Conservation (phyloP, 306 rosid species). For the Rubus parviflorus region DNA sequence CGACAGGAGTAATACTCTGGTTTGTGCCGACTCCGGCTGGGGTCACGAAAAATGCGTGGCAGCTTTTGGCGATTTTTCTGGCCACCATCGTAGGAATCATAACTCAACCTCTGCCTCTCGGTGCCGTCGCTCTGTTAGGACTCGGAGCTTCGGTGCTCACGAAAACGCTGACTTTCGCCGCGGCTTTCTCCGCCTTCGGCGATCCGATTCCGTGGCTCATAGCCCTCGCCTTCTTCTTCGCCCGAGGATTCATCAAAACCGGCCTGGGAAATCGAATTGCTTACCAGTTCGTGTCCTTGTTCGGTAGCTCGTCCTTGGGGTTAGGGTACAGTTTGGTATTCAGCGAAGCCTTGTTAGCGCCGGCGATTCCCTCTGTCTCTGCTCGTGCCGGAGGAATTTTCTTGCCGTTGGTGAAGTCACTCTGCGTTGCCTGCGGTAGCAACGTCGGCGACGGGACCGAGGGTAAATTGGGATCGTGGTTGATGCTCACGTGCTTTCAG, state of each 20-base stretch:
- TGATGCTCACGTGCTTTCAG: constrained; percentile 97
- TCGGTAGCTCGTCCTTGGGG: constrained; percentile 93
- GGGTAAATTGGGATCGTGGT: constrained; percentile 72
- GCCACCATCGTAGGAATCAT: constrained; percentile 94
- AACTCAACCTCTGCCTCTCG: constrained; percentile 89
- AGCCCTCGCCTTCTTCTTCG: constrained; percentile 93
- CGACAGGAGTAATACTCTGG: constrained; percentile 77
- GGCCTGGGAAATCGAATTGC: constrained; percentile 95
- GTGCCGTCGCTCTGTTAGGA: constrained; percentile 86
- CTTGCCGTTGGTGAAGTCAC: constrained; percentile 79
- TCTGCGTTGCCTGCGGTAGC: constrained; percentile 94
- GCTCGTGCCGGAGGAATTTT: constrained; percentile 97
- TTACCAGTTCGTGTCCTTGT: constrained; percentile 78
- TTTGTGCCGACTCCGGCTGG: constrained; percentile 80
- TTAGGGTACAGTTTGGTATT: constrained; percentile 92
- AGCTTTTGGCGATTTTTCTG: constrained; percentile 77
- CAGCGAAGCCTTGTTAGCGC: constrained; percentile 90
- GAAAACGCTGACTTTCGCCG: constrained; percentile 77
- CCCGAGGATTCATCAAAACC: constrained; percentile 91
- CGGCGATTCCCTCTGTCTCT: constrained; percentile 94
- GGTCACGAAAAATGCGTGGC: constrained; percentile 82
- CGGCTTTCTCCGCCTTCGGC: constrained; percentile 93
- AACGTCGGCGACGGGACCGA: constrained; percentile 94
- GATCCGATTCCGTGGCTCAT: constrained; percentile 99
- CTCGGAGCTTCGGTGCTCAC: constrained; percentile 87